phyloP scores from a whole-genome alignment of 805 yeast genomes.

The Saturnispora ahearnii region DNA sequence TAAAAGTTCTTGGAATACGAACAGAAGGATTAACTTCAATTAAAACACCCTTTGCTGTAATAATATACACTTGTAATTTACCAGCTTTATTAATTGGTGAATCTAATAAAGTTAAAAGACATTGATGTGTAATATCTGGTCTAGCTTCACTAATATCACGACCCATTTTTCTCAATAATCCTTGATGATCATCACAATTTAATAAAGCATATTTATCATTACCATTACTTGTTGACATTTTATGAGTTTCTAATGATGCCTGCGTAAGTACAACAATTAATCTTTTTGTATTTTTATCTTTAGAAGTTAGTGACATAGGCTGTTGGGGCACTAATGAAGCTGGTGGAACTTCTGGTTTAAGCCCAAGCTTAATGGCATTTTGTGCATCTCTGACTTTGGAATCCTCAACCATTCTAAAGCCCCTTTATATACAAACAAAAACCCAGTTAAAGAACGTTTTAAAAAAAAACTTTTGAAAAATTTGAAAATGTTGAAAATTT shows the following conservation, averaged over 20 bases:
- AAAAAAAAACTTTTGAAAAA: not conserved
- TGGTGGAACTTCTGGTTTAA: constrained; percentile 24
- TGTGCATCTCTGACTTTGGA: constrained; percentile 39
- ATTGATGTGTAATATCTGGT: constrained; percentile 99
- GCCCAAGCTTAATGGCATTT: constrained; percentile 14
- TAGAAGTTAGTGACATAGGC: constrained; percentile 72
- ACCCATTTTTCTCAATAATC: constrained; percentile 88
- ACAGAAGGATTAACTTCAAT: constrained; percentile 94
- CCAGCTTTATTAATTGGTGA: constrained; percentile 99
- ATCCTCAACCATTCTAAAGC: constrained; percentile 34
- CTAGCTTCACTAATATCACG: constrained; percentile 96
- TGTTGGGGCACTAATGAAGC: constrained; percentile 84
- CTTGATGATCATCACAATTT: constrained; percentile 98
- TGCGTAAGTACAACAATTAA: constrained; percentile 90
- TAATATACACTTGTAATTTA: constrained; percentile 89
- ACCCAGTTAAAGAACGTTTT: not conserved
- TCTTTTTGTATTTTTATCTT: constrained; percentile 79
- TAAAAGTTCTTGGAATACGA: constrained; percentile 96
- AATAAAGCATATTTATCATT: constrained; percentile 89
- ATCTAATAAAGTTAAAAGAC: constrained; percentile 85
- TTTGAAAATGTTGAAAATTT: not conserved
- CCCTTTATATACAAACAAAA: not conserved
- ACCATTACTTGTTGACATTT: constrained; percentile 63
- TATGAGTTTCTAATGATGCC: constrained; percentile 93
- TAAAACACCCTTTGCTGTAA: constrained; percentile 89